Evolutionary conservation across 768 basidiomycete genomes (phyloP), one percentile per base, ranked within the genome.

Genomic region (Amanita phalloides): DNA sequence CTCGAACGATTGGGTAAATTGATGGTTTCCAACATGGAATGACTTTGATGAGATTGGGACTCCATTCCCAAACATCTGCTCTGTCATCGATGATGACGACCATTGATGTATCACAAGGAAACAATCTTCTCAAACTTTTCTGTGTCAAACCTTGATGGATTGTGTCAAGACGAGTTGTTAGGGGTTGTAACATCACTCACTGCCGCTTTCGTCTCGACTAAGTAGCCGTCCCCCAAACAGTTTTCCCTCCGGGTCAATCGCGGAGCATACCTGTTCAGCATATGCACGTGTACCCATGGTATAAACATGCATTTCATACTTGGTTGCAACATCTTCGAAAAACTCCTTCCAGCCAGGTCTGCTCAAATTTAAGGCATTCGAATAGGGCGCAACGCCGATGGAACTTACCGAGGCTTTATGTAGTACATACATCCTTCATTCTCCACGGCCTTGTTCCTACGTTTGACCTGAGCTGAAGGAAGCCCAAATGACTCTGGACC

Each of bases 231-330:
- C 86, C 45, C 90, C 86, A 60, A 99, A 99, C 57, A 86, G 72
- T 65, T 74, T 82, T 4, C 82, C 82, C 47, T 85, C 81, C 11
- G 95, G 90, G 71, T 99, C 96, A 61, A 99, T 90, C 25, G 90
- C 86, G 44, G 85, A 79, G 66, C 93, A 96, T 17, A 98, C 95
- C 65, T 92, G 80, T 66, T 93, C 89, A 35, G 96, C 96, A 67
- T 98, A 99, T 42, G 91, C 86, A 42, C 96, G 82, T 23, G 95
- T 97, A 50, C 96, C 96, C 94, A 98, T 98, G 21, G 95, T 99
- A 68, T 99, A 99, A 44, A 99, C 94, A 65, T 98, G 96, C 92
- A 98, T 92, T 69, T 98, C 94, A 66, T 95, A 99, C 61, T 87
- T 83, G 46, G 72, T 69, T 33, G 87, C 77, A 57, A 86, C 77